Base-by-base conservation (phyloP, 1,284 basidiomycete species). In the Malassezia vespertilionis region DNA sequence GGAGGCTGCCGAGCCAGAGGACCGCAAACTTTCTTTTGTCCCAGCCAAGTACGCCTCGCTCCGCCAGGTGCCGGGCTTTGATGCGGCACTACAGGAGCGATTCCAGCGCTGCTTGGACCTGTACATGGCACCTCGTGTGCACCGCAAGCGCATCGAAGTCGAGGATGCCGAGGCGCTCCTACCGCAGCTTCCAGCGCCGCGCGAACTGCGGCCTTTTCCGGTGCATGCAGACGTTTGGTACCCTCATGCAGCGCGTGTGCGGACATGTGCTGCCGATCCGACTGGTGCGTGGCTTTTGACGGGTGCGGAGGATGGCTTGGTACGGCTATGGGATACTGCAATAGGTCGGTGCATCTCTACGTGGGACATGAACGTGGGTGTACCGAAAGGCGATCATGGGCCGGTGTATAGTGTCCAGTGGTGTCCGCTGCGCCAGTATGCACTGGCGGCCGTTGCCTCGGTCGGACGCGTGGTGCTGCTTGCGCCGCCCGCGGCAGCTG, bases 61-160 rank as follows among this genome's bases (percentile, higher is more conserved):
- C 40, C 84, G 93, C 27, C 79, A 83, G 31, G 93, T 97, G 4
- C 89, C 90, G 2, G 90, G 82, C 3, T 96, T 93, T 74, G 78
- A 83, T 61, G 79, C 82, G 56, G 88, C 96, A 71, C 86, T 97
- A 56, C 85, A 91, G 71, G 84, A 97, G 64, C 80, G 89, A 40
- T 96, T 97, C 74, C 82, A 81, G 63, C 82, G 93, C 22, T 90
- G 93, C 72, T 78, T 99, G 28, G 93, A 99, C 73, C 76, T 99
- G 32, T 99, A 99, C 72, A 80, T 99, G 37, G 93, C 93, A 5
- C 93, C 93, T 30, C 80, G 93, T 40, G 82, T 95, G 60, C 61
- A 65, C 44, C 56, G 72, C 20, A 52, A 60, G 53, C 57, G 63
- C 35, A 35, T 69, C 40, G 63, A 70, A 27, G 70, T 74, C 38